Base-by-base conservation (phyloP, 2,329 filamentous ascomycete species). In the Calonectria montana region DNA sequence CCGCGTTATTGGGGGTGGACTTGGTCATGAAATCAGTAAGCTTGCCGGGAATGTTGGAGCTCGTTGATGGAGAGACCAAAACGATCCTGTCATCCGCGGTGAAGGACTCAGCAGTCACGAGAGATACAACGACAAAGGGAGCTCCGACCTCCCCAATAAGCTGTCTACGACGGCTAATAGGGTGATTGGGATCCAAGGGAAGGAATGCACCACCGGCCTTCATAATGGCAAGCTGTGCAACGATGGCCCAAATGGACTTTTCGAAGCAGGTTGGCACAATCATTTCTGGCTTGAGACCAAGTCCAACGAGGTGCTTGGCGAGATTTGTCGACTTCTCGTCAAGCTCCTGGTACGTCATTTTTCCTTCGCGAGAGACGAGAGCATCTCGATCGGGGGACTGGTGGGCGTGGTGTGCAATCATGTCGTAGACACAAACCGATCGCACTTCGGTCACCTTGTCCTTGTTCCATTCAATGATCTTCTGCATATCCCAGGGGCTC, bases 221-320 rank as follows among this genome's bases (percentile, higher is more conserved):
- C 23, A 69, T 43, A 8, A 69, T 61, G 37, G 55, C 57, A 18
- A 69, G 57, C 37, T 63, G 50, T 12, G 66, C 43, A 39, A 69
- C 66, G 16, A 50, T 41, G 23, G 57, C 16, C 57, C 57, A 69
- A 8, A 64, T 47, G 9, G 66, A 69, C 37, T 69, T 69, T 18
- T 69, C 66, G 18, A 69, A 53, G 18, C 45, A 53, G 25, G 35
- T 53, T 5, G 66, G 66, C 16, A 69, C 57, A 16, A 63, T 12
- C 23, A 37, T 69, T 31, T 62, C 66, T 1, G 47, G 12, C 13
- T 27, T 37, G 6, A 69, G 57, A 45, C 57, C 57, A 7, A 37
- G 29, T 6, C 39, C 35, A 9, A 37, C 35, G 25, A 69, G 45
- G 15, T 43, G n/a, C 25, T 50, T 53, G 5, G 66, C 66, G 2